Conservation (phyloP, 2,329 filamentous ascomycete species). For the Colletotrichum ledebouriae region DNA sequence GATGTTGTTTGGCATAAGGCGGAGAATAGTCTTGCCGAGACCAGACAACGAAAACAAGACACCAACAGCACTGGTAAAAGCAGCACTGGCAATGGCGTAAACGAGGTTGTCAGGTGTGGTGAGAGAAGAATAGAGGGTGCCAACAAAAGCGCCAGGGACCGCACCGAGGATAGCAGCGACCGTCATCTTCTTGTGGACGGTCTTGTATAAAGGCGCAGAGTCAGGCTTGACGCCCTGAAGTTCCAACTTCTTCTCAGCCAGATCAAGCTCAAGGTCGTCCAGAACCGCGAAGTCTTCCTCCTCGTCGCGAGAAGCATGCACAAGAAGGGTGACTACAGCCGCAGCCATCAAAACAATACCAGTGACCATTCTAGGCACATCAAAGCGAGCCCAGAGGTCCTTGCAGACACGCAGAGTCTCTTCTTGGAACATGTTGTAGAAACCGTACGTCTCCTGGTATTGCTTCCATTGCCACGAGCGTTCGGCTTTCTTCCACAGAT, state of each 20-base stretch:
- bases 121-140: constrained; percentile 50
- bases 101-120: constrained; percentile 53
- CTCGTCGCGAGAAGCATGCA: constrained; percentile 76
- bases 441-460: constrained; percentile 63
- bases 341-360: constrained; percentile 80
- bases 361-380: constrained; percentile 85
- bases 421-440: constrained; percentile 80
- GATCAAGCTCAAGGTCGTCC: constrained; percentile 70
- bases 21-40: constrained; percentile 59
- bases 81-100: constrained; percentile 53
- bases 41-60: constrained; percentile 59
- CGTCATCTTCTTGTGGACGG: constrained; percentile 55
- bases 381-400: constrained; percentile 91
- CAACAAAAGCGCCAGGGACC: constrained; percentile 51
- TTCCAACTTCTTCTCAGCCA: constrained; percentile 70
- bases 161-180: constrained; percentile 53
- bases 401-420: constrained; percentile 86
- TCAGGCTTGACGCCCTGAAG: constrained; percentile 55
- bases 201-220: constrained; percentile 51
- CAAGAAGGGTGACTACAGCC: constrained; percentile 76
- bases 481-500: constrained; percentile 64
- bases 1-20: constrained; percentile 77
- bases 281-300: constrained; percentile 68
- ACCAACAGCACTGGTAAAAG: constrained; percentile 59
- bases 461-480: constrained; percentile 55